Evolutionary conservation across 2,329 filamentous ascomycete genomes (phyloP).

Genomic region (Penicillium aurantiogriseum): DNA sequence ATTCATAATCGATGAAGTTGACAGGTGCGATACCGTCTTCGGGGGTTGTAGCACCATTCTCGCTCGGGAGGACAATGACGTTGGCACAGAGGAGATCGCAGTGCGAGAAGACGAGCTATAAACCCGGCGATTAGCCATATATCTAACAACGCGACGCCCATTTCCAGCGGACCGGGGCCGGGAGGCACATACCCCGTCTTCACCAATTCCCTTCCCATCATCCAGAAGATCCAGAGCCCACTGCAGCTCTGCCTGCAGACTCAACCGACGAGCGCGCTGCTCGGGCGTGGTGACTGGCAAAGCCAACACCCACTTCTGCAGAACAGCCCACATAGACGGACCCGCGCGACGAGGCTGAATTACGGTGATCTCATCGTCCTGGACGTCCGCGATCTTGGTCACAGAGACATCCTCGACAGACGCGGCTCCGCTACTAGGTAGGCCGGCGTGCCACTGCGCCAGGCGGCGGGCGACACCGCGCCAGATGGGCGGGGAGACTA

Average conservation of each 20-base stretch:
- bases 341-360: constrained; percentile 54
- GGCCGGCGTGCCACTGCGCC: constrained; percentile 85
- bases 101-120: constrained; percentile 83
- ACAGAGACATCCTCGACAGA: constrained; percentile 19
- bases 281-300: constrained; percentile 71
- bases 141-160: neutral
- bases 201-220: constrained; percentile 72
- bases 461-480: constrained; percentile 78
- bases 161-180: neutral
- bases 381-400: constrained; percentile 8
- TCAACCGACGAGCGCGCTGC: constrained; percentile 64
- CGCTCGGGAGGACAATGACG: constrained; percentile 71
- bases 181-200: constrained; percentile 61
- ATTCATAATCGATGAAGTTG: constrained; percentile 97
- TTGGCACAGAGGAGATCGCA: constrained; percentile 96
- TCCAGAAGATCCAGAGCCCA: constrained; percentile 69
- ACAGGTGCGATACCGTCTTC: constrained; percentile 54
- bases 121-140: neutral
- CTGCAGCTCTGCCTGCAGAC: constrained; percentile 72
- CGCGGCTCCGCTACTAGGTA: constrained; percentile 54
- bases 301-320: constrained; percentile 92
- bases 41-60: constrained; percentile 28
- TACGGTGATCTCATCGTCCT: constrained; percentile 19
- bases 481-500: constrained; percentile 73
- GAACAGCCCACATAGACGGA: constrained; percentile 91